Evolutionary conservation across 257 asterid species (phyloP).

Genomic region (Mentha longifolia): DNA sequence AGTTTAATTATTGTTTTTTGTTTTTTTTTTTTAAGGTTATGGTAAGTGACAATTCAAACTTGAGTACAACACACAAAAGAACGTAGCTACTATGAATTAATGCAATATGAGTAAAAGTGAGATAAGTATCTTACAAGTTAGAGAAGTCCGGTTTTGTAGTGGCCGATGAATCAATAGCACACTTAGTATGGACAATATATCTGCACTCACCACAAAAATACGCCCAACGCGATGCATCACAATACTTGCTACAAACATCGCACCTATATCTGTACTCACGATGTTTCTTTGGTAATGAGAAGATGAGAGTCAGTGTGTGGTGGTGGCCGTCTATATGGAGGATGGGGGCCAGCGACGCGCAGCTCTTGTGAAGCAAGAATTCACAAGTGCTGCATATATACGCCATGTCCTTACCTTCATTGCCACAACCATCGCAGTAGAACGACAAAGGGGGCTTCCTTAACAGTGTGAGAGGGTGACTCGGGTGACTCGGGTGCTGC

Average conservation of each 20-base stretch:
- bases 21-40: no score
- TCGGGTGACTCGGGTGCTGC: background rate
- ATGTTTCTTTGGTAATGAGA: background rate
- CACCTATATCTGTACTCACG: background rate
- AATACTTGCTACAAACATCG: background rate
- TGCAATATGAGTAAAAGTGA: background rate
- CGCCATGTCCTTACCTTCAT: constrained; percentile 6
- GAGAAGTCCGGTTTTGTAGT: no score
- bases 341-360: background rate
- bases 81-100: no score
- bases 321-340: background rate
- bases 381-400: constrained; percentile 12
- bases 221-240: background rate
- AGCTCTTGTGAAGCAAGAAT: background rate
- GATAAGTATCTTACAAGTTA: background rate
- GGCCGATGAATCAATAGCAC: background rate
- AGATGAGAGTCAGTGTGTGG: background rate
- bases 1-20: no score
- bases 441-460: background rate
- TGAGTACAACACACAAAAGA: no score
- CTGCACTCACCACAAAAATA: constrained; percentile 25
- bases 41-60: no score
- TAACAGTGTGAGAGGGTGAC: constrained; percentile 1
- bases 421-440: background rate
- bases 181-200: constrained; percentile 10